Evolutionary conservation across 345 rosid genomes (phyloP).

Genomic region (Rhodomyrtus tomentosa): DNA sequence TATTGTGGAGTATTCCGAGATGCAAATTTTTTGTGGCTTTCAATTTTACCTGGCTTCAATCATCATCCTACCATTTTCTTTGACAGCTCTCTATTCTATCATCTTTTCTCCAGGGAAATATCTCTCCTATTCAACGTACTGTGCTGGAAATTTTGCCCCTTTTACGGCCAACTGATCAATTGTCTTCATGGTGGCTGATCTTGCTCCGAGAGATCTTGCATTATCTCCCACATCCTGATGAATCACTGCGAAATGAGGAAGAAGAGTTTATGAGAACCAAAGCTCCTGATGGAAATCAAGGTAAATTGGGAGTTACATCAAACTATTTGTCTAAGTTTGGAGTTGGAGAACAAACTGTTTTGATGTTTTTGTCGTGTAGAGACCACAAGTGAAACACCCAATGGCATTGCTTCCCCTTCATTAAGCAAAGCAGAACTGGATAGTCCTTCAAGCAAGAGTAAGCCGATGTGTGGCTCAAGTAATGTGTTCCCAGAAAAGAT

Average conservation of each 20-base stretch:
- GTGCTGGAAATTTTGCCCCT: conserved; percentile 72
- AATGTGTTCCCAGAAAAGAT: conserved; percentile 68
- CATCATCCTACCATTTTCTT: background rate
- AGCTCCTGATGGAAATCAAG: conserved; percentile 21
- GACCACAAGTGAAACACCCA: conserved; percentile 18
- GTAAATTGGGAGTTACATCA: conserved; percentile 11
- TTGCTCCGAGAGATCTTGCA: conserved; percentile 54
- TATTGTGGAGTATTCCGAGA: background rate
- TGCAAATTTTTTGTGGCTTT: background rate
- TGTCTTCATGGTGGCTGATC: conserved; percentile 82
- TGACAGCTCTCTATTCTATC: background rate
- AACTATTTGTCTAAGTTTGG: conserved; percentile 1
- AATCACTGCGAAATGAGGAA: conserved; percentile 33
- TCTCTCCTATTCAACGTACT: conserved; percentile 69
- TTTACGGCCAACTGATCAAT: conserved; percentile 59
- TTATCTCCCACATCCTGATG: conserved; percentile 62
- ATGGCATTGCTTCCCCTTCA: conserved; percentile 28
- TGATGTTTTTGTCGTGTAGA: conserved; percentile 6
- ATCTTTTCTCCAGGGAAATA: conserved; percentile 46
- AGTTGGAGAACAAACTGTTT: conserved; percentile 1
- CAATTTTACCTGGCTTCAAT: background rate
- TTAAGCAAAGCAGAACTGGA: conserved; percentile 22
- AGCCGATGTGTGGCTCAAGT: conserved; percentile 24
- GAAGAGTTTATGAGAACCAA: conserved; percentile 30
- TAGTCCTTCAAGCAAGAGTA: conserved; percentile 14